Evolutionary conservation across 2,329 filamentous ascomycete species (phyloP), one percentile per base, ranked within the genome.

Genomic region (Rugonectria rugulosa): DNA sequence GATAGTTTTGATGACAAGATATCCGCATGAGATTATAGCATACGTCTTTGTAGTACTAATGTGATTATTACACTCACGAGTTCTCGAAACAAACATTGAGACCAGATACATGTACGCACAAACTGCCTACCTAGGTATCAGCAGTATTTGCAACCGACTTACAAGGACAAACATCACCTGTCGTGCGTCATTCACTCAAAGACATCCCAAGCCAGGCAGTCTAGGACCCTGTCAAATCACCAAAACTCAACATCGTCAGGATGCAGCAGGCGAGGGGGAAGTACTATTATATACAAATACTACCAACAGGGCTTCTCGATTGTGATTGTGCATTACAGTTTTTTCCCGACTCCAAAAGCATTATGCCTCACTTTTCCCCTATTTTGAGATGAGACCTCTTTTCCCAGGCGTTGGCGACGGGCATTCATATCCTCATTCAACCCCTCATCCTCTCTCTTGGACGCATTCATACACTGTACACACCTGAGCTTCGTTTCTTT

Each of bases 251-350:
- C n/a, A n/a, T n/a, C n/a, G n/a, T n/a, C n/a, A n/a, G n/a, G n/a
- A n/a, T n/a, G n/a, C n/a, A n/a, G n/a, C n/a, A 52, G 56, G 58
- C 24, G 61, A 66, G 66, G 58, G 65, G 59, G 65, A 67, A 66
- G 61, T 62, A 62, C 59, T 64, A 68, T 68, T 68, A 68, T 68
- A 64, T 68, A 68, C 66, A 68, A 53, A 58, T 68, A 67, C n/a
- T n/a, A n/a, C n/a, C 65, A 68, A 53, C 64, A 56, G 59, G 57
- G 60, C 41, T 23, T 41, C 59, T 66, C 56, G 41, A 55, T 60
- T 67, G 62, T 65, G n/a, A n/a, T n/a, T n/a, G 26, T 32, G 61
- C 63, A 68, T 68, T 68, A 68, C 64, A 66, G 20, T 20, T 40
- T 59, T 45, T 37, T 37, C 65, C 65, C 60, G 64, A 65, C 65